A percentile compares a stretch with the other conserved stretches of the same genome.
phyloP scores from a whole-genome alignment of 176 grass and related monocot genomes.

The Poa annua region DNA sequence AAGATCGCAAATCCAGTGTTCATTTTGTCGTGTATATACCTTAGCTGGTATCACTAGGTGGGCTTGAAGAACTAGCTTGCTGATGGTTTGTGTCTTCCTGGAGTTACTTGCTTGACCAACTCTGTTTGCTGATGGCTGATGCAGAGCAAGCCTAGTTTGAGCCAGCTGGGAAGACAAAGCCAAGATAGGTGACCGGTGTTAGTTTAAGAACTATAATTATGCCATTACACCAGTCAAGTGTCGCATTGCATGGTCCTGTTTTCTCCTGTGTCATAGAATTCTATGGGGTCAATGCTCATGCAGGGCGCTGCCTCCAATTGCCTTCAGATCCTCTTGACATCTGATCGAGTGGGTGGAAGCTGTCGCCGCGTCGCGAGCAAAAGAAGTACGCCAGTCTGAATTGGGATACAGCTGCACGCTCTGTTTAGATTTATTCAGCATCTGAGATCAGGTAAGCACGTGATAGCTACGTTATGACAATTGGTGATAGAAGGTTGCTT shows the following conservation, averaged over 20 bases:
- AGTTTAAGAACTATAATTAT: background rate
- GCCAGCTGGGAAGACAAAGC: slow-evolving; percentile 22
- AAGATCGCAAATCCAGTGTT: background rate
- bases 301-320: too few species aligned
- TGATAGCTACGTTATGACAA: slow-evolving; percentile 21
- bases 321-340: background rate
- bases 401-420: slow-evolving; percentile 5
- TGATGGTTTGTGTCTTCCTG: background rate
- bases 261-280: background rate
- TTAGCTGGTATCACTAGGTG: slow-evolving; percentile 31
- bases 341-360: background rate
- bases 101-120: slow-evolving; percentile 18
- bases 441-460: background rate
- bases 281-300: background rate
- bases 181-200: background rate
- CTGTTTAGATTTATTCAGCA: background rate
- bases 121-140: background rate
- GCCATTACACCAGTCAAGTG: background rate
- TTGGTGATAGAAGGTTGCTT: slow-evolving; percentile 1
- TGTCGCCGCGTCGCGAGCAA: background rate
- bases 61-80: slow-evolving; percentile 10
- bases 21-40: slow-evolving; percentile 35
- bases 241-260: slow-evolving; percentile 6
- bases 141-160: background rate
- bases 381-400: background rate